Conservation (phyloP, 2,329 filamentous ascomycete genomes). For the Talaromyces amestolkiae region DNA sequence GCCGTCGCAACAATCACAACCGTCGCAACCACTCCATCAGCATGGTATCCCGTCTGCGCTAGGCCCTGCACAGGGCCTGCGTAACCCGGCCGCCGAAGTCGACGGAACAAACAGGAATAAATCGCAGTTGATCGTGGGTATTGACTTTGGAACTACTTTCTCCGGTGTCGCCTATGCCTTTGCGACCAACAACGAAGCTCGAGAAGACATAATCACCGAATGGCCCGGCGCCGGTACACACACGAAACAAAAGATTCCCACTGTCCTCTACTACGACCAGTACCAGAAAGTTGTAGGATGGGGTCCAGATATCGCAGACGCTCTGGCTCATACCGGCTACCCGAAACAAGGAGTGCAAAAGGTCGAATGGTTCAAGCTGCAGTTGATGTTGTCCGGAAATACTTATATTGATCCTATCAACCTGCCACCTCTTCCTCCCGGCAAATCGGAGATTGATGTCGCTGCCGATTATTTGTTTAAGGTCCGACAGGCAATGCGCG, state of each 20-base stretch:
- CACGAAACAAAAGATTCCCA: slow-evolving; percentile 99
- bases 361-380: slow-evolving; percentile 99
- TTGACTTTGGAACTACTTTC: slow-evolving; percentile 98
- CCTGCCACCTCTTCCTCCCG: slow-evolving; percentile 90
- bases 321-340: slow-evolving; percentile 92
- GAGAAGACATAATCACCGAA: slow-evolving; percentile 98
- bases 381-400: slow-evolving; percentile 97
- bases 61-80: slow-evolving; percentile 29
- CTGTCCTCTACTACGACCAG: slow-evolving; percentile 98
- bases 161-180: slow-evolving; percentile 92
- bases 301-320: slow-evolving; percentile 97
- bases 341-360: slow-evolving; percentile 97
- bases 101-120: slow-evolving; percentile 87
- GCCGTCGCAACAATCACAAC: slow-evolving; percentile 21
- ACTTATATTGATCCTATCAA: slow-evolving; percentile 99
- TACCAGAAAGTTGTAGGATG: slow-evolving; percentile 99
- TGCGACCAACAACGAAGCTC: slow-evolving; percentile 93
- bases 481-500: slow-evolving; percentile 92
- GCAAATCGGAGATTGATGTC: slow-evolving; percentile 98
- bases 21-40: slow-evolving; percentile 16
- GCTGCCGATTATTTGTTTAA: slow-evolving; percentile 99
- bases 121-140: slow-evolving; percentile 95
- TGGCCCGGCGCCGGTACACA: slow-evolving; percentile 97
- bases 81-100: slow-evolving; percentile 60
- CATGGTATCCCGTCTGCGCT: slow-evolving; percentile 31